Base-by-base conservation (phyloP, 1,284 basidiomycete species). In the Leucoagaricus sp. region DNA sequence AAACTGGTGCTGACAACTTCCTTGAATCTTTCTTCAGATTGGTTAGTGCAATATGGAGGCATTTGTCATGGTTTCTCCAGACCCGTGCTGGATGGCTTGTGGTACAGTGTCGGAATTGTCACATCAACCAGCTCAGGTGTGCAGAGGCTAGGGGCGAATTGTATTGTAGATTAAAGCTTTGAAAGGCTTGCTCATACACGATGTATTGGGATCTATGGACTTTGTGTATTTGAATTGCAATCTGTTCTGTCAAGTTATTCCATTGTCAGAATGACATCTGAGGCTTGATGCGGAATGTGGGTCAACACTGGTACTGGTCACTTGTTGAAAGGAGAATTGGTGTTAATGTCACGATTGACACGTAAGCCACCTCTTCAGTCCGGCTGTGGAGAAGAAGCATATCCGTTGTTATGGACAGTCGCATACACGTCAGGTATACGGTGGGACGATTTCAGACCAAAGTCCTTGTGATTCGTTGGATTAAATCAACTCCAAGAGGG, bases 41-140 rank as follows among this genome's bases (percentile, higher is more conserved):
- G 7, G 7, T 13, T 23, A 42, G 10, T n/a, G n/a, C n/a, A n/a
- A n/a, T 28, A 46, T 49, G 31, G 34, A n/a, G 17, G 26, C 61
- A 64, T 72, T 71, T 69, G 72, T 68, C 80, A 82, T 75, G 65
- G 65, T 73, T 70, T 81, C 80, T 84, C 72, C 82, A 83, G 78
- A 83, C 79, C 73, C 69, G 71, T 71, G 81, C 80, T 74, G 76
- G 79, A 73, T 75, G 67, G 51, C 25, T 48, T n/a, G 26, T 55
- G 49, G 53, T 55, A 40, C 54, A 42, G 64, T 61, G 25, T 59
- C 53, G 44, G 49, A 44, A 6, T 36, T 31, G 38, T 26, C 42
- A 50, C 47, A 58, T 50, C 66, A 66, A 65, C 78, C 74, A 75
- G 80, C 80, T 66, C 69, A 65, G 69, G 75, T 84, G 78, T 84